phyloP scores from a whole-genome alignment of 1,139 yeast species.

The Yamadazyma atmosphaerica region DNA sequence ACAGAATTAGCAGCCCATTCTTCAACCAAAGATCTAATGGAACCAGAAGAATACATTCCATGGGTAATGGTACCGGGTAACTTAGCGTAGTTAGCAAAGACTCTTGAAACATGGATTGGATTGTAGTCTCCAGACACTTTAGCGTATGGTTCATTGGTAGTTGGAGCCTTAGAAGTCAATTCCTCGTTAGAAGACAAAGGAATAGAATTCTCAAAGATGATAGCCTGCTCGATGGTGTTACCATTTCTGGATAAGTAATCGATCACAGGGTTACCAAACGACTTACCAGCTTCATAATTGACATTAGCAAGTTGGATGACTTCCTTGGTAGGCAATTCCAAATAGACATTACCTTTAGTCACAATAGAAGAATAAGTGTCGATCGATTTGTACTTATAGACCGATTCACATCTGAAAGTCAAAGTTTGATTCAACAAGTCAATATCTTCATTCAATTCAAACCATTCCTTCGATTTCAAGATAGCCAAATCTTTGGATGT shows the following conservation, averaged over 20 bases:
- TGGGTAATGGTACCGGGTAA: constrained; percentile 98
- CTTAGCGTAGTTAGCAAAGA: constrained; percentile 88
- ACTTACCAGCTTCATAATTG: constrained; percentile 85
- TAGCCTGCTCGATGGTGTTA: constrained; percentile 90
- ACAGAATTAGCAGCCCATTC: constrained; percentile 98
- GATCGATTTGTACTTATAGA: constrained; percentile 76
- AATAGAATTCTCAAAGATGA: constrained; percentile 84
- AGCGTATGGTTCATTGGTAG: constrained; percentile 93
- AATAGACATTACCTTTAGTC: constrained; percentile 81
- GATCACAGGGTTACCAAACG: constrained; percentile 96
- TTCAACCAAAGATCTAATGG: constrained; percentile 92
- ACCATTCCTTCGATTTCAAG: constrained; percentile 95
- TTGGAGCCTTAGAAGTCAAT: constrained; percentile 72
- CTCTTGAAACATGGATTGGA: constrained; percentile 96
- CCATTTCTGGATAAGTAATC: constrained; percentile 94
- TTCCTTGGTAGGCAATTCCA: constrained; percentile 94
- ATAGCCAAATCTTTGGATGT: constrained; percentile 91
- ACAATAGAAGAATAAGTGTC: constrained; percentile 75
- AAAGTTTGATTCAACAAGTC: constrained; percentile 78
- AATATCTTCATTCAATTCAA: constrained; percentile 71
- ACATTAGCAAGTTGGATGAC: constrained; percentile 84
- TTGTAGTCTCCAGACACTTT: constrained; percentile 97
- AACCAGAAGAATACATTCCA: constrained; percentile 98
- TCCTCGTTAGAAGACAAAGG: constrained; percentile 83
- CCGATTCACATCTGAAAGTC: constrained; percentile 88